Conservation (phyloP, 225 moss, liverwort and hornwort genomes). For the Thuidium tamariscinum region DNA sequence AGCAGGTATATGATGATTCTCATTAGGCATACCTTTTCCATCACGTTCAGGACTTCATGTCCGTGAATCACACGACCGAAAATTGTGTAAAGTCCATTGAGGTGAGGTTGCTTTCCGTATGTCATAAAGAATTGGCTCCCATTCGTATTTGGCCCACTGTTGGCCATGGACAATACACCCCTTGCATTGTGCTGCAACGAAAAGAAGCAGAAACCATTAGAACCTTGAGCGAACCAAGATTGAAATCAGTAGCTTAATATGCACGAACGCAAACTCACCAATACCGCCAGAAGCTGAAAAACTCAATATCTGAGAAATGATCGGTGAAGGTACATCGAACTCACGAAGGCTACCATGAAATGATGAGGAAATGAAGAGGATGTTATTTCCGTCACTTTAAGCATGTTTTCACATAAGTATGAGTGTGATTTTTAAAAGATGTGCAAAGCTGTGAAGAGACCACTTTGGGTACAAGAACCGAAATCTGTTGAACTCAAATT, state of each 20-base stretch:
- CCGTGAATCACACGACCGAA: constrained; percentile 98
- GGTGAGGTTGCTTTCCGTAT: constrained; percentile 91
- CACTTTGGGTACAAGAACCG: background rate
- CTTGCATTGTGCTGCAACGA: constrained; percentile 86
- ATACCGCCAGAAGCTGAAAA: background rate
- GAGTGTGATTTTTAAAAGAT: background rate
- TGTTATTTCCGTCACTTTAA: background rate
- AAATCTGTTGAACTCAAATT: background rate
- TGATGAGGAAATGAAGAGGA: background rate
- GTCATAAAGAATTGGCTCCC: constrained; percentile 95
- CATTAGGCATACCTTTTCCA: constrained; percentile 69
- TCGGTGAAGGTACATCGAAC: background rate
- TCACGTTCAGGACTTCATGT: constrained; percentile 91
- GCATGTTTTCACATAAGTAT: background rate
- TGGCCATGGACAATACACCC: constrained; percentile 90
- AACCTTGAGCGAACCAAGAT: background rate
- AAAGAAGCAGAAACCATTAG: background rate
- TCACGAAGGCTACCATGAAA: background rate
- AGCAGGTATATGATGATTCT: background rate
- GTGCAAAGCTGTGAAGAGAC: background rate
- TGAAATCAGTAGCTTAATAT: background rate
- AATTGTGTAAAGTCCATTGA: constrained; percentile 90
- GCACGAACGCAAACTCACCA: background rate
- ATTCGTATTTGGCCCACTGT: constrained; percentile 97
- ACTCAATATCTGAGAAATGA: background rate